Conservation (phyloP, 1,284 basidiomycete genomes). For the Boletellus dicymbophilus region DNA sequence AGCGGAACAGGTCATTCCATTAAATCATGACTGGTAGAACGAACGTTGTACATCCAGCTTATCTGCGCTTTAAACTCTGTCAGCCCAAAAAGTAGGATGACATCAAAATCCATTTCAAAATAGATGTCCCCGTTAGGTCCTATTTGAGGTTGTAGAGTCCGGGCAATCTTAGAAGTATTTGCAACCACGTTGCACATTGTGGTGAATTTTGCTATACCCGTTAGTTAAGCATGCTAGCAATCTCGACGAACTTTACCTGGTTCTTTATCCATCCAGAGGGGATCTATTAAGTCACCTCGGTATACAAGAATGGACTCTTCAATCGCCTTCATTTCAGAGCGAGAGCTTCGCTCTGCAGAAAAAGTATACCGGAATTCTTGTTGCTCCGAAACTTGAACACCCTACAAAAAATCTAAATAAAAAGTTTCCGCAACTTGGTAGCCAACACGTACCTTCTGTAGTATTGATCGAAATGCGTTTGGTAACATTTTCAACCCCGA, state of each 20-base stretch:
- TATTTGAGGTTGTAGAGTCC: background rate
- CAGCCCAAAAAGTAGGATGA: slow-evolving; percentile 23
- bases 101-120: slow-evolving; percentile 11
- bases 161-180: slow-evolving; percentile 3
- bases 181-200: slow-evolving; percentile 16
- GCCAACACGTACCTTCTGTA: slow-evolving; percentile 25
- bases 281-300: slow-evolving; percentile 3
- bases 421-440: background rate
- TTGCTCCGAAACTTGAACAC: slow-evolving; percentile 29
- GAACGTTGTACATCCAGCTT: slow-evolving; percentile 17
- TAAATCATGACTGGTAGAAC: background rate
- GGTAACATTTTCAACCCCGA: slow-evolving; percentile 23
- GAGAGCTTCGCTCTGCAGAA: background rate
- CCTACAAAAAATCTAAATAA: slow-evolving; percentile 16
- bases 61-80: slow-evolving; percentile 25
- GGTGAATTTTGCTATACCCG: slow-evolving; percentile 7
- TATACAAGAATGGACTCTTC: slow-evolving; percentile 12
- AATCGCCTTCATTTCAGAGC: slow-evolving; percentile 1
- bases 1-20: background rate
- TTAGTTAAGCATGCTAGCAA: background rate
- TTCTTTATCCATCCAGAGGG: slow-evolving; percentile 22
- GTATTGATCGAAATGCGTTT: slow-evolving; percentile 27
- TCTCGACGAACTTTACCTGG: slow-evolving; percentile 1
- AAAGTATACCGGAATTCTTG: slow-evolving; percentile 28
- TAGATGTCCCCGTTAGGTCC: slow-evolving; percentile 2